Conservation (phyloP, 2,329 filamentous ascomycete species). For the Botrytis porri region DNA sequence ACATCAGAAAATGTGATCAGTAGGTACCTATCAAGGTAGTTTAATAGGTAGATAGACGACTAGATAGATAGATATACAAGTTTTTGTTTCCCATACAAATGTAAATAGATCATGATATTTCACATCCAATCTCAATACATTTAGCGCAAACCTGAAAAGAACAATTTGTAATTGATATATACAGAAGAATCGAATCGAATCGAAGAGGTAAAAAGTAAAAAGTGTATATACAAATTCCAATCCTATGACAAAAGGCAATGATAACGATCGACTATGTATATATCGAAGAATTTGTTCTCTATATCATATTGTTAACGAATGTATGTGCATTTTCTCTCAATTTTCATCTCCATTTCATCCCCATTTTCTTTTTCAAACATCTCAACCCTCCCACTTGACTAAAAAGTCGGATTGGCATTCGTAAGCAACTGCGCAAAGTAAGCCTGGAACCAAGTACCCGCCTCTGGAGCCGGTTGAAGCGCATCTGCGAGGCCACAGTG, state of each 20-base stretch:
- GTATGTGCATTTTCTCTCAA: not conserved
- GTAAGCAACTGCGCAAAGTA: conserved; percentile 57
- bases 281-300: not conserved
- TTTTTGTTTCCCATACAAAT: not conserved
- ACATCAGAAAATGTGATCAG: too few relatives aligned
- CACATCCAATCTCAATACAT: not conserved
- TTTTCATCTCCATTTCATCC: not conserved
- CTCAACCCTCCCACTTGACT: conserved; percentile 28
- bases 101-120: not conserved
- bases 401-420: conserved; percentile 55
- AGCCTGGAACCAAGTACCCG: conserved; percentile 60
- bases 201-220: not conserved
- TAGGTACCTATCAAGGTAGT: too few relatives aligned
- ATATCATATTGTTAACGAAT: not conserved
- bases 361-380: too few relatives aligned
- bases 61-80: too few relatives aligned
- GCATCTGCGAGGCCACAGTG: conserved; percentile 51
- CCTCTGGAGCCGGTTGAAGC: conserved; percentile 64
- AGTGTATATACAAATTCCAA: conserved; percentile 11
- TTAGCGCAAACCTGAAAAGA: not conserved
- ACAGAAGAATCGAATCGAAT: conserved; percentile 16
- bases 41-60: too few relatives aligned
- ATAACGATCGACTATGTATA: not conserved
- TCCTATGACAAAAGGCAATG: not conserved
- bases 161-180: conserved; percentile 6